A percentile compares a stretch with the other conserved stretches of the same genome.
Evolutionary conservation across 169 alveolate genomes (phyloP).

Genomic region (Plasmodium malariae): DNA sequence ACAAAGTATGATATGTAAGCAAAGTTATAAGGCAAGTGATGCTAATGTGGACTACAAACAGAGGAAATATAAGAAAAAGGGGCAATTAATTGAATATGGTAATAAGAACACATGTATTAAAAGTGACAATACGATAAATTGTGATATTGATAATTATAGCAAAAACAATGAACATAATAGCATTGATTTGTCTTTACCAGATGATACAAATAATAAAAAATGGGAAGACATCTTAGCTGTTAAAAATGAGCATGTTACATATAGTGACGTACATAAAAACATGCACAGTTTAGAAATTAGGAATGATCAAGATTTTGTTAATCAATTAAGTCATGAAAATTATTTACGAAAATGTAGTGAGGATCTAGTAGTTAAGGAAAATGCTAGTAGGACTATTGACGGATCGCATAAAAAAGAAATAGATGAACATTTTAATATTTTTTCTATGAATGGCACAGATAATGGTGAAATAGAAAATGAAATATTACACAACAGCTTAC

Average conservation of each 20-base stretch:
- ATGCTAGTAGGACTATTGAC: neutral
- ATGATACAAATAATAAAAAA: neutral
- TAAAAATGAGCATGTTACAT: neutral
- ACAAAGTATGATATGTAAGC: neutral
- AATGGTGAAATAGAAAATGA: slow-evolving; percentile 53
- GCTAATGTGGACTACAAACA: slow-evolving; percentile 24
- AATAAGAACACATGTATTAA: neutral
- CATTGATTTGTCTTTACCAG: neutral
- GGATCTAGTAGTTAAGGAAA: neutral
- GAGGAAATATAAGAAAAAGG: slow-evolving; percentile 17
- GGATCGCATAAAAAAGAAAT: neutral
- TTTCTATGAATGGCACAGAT: neutral
- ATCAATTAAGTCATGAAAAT: neutral
- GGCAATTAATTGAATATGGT: neutral
- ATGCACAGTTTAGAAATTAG: neutral
- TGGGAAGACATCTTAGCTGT: neutral
- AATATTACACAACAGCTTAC: slow-evolving; percentile 26
- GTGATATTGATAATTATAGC: no score
- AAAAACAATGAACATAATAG: neutral
- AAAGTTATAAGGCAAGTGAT: neutral
- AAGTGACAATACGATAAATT: no score
- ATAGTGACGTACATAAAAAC: neutral
- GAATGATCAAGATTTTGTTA: neutral
- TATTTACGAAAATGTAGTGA: neutral
- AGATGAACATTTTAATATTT: neutral